phyloP scores from a whole-genome alignment of 371 early-diverging fungal species.

The Mortierella sp. region DNA sequence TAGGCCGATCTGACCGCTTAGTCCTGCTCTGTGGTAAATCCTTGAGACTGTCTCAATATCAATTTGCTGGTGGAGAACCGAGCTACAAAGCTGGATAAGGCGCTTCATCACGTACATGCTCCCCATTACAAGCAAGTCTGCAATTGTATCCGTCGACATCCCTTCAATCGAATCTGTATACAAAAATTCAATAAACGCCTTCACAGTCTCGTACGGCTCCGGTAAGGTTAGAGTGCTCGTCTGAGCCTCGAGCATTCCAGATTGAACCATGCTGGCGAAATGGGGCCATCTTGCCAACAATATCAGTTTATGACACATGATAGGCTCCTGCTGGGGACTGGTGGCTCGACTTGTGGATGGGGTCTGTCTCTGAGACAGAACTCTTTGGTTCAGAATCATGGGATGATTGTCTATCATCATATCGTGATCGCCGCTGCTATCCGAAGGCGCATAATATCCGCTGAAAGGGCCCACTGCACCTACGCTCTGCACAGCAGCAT shows the following conservation, averaged over 20 bases:
- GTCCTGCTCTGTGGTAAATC: constrained; percentile 70
- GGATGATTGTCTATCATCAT: constrained; percentile 53
- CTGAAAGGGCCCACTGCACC: constrained; percentile 12
- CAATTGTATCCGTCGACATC: constrained; percentile 58
- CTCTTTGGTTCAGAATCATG: constrained; percentile 20
- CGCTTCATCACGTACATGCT: constrained; percentile 71
- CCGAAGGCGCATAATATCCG: constrained; percentile 41
- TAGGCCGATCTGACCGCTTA: constrained; percentile 70
- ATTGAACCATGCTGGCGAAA: constrained; percentile 65
- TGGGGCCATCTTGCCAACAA: constrained; percentile 77
- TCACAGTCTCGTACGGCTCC: constrained; percentile 64
- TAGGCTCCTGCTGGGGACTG: constrained; percentile 48
- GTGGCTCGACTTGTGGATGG: constrained; percentile 41
- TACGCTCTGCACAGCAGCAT: constrained; percentile 13
- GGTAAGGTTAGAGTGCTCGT: constrained; percentile 62
- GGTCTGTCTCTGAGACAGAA: constrained; percentile 30
- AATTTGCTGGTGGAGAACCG: constrained; percentile 65
- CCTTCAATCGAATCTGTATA: constrained; percentile 73
- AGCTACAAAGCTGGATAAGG: constrained; percentile 66
- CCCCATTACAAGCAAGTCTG: constrained; percentile 75
- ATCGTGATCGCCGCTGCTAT: constrained; percentile 41
- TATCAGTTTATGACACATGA: constrained; percentile 60
- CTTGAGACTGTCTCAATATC: constrained; percentile 66
- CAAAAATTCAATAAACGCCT: constrained; percentile 68
- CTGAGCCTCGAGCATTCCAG: constrained; percentile 67